Conservation (phyloP, 2,329 filamentous ascomycete genomes). For the Stachybotrys chlorohalonatus region DNA sequence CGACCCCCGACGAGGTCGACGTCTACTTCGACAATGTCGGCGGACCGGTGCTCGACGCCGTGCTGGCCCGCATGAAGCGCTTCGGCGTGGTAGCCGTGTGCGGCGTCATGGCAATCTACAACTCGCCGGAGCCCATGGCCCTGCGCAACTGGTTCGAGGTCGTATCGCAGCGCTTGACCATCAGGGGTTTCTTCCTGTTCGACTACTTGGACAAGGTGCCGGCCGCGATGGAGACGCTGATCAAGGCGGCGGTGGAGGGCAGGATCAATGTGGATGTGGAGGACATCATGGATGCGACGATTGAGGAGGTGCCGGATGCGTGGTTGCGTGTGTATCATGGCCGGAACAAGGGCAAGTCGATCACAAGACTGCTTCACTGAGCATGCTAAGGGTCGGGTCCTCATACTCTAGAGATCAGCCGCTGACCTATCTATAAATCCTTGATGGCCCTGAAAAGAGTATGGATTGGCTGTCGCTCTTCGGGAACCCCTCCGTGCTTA, state of each 20-base stretch:
- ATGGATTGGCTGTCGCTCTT: too few species aligned
- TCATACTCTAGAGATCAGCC: too few species aligned
- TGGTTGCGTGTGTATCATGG: conserved; percentile 17
- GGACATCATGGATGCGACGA: conserved; percentile 14
- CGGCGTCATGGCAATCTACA: conserved; percentile 15
- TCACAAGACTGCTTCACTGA: conserved; percentile 13
- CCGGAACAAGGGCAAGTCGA: conserved; percentile 17
- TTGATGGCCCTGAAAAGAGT: too few species aligned
- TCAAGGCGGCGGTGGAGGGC: conserved; percentile 16
- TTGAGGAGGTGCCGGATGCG: conserved; percentile 15
- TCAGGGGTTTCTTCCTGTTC: conserved; percentile 18
- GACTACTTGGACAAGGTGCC: conserved; percentile 19
- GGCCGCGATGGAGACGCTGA: conserved; percentile 14
- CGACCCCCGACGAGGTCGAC: conserved; percentile 16
- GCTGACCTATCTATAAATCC: too few species aligned
- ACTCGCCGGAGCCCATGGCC: conserved; percentile 16
- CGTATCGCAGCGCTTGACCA: conserved; percentile 14
- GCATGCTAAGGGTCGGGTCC: too few species aligned
- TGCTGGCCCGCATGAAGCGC: conserved; percentile 18
- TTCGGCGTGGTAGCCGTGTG: conserved; percentile 15
- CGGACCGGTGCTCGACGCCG: conserved; percentile 14
- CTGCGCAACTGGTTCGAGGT: conserved; percentile 19
- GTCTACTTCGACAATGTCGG: conserved; percentile 20
- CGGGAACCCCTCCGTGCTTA: too few species aligned
- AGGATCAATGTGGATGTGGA: conserved; percentile 14